phyloP scores from a whole-genome alignment of 768 basidiomycete species.

The Mycena belliarum region DNA sequence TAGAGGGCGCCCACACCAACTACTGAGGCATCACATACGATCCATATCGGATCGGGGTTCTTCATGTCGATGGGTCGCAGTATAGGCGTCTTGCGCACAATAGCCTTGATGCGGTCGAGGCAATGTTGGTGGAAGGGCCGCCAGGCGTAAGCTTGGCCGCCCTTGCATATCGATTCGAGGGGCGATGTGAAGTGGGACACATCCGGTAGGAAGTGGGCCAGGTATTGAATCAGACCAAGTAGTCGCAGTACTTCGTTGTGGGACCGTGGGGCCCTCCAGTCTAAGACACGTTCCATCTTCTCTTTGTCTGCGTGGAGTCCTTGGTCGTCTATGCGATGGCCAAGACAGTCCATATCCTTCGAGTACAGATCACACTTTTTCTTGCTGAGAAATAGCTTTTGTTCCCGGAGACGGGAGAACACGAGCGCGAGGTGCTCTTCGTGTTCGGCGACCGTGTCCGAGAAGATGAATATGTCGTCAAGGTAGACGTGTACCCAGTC shows the following conservation, averaged over 20 bases:
- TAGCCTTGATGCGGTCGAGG: neutral
- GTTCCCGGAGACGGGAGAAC: slow-evolving; percentile 29
- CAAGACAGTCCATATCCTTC: slow-evolving; percentile 16
- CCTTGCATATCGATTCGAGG: neutral
- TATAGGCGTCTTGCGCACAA: neutral
- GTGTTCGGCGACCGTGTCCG: slow-evolving; percentile 38
- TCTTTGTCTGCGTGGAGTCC: slow-evolving; percentile 32
- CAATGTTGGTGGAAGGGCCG: neutral
- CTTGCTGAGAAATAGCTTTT: slow-evolving; percentile 32
- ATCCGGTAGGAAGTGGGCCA: neutral
- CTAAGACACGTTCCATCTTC: neutral
- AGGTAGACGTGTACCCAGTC: slow-evolving; percentile 43
- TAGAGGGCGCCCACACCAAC: neutral
- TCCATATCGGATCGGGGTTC: neutral
- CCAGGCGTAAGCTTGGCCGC: neutral
- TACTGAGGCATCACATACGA: neutral
- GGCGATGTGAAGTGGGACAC: neutral
- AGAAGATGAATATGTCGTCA: slow-evolving; percentile 45
- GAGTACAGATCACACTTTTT: slow-evolving; percentile 28
- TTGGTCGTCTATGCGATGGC: slow-evolving; percentile 31
- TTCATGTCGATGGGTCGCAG: neutral
- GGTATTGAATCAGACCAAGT: neutral
- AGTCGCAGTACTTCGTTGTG: neutral
- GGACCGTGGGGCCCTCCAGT: neutral
- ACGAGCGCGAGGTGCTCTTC: slow-evolving; percentile 32